Base-by-base conservation (phyloP, 169 alveolate species). In the Eimeria praecox region DNA sequence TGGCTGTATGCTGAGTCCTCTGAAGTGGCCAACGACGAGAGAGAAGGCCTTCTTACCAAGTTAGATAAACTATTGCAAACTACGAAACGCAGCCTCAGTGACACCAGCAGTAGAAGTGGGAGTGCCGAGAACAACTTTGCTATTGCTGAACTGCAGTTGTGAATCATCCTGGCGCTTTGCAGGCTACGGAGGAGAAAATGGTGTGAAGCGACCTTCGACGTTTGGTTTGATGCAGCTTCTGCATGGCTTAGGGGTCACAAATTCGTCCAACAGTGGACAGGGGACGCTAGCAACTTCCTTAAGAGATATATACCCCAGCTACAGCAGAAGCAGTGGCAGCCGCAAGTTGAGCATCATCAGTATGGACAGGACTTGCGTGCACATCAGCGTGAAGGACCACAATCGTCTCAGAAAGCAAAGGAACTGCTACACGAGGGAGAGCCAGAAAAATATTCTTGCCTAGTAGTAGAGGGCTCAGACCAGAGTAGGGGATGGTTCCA, bases 401-500 rank as follows among this genome's bases (percentile, higher is more conserved):
- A 83, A 35, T 24, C 33, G 77, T 33, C 73, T 44, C 91, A 69
- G 69, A n/a, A 33, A 33, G 18, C 77, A 56, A 44, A 62, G 94
- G 77, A 56, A 49, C 66, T 38, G 46, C 56, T 46, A 3, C 2
- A 8, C 66, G 80, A 62, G 30, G 83, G 83, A 62, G 42, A 40
- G 62, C n/a, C 20, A 1, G 93, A 87, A 35, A 27, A 40, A 35
- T 87, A 87, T 62, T 59, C 83, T 27, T 87, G 82, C 82, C 49
- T 96, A 86, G 96, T 89, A 77, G 96, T 96, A 54, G 99, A 98
- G 87, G 99, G 99, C 35, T 96, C 97, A 42, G 99, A 98, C 87
- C 99, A 98, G 94, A 96, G 97, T 83, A 96, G 99, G 38, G 99
- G 99, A 20, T 98, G 99, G 99, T 98, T 97, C 96, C 99, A 98